Evolutionary conservation across 2,329 filamentous ascomycete genomes (phyloP).

Genomic region (Diaporthe citrichinensis): DNA sequence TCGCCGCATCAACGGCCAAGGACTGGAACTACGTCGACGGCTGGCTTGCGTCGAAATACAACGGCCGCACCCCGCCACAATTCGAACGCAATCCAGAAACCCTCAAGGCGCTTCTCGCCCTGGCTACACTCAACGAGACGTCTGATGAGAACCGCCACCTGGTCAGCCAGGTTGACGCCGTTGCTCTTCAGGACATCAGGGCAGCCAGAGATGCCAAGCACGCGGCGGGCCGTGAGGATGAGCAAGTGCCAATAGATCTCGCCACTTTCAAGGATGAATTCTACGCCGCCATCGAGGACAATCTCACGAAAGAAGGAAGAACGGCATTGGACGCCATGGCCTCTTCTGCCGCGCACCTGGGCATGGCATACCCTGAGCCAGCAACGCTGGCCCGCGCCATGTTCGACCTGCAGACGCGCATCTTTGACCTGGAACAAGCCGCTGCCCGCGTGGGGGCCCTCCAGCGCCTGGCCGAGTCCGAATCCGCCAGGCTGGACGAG

Average conservation of each 20-base stretch:
- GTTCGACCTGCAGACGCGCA: constrained; percentile 67
- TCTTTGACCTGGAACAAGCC: constrained; percentile 70
- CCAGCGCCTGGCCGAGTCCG: constrained; percentile 67
- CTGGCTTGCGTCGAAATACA: constrained; percentile 83
- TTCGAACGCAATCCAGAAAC: constrained; percentile 94
- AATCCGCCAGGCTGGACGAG: constrained; percentile 57
- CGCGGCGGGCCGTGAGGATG: constrained; percentile 34
- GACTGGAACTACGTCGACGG: constrained; percentile 91
- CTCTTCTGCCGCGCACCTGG: constrained; percentile 63
- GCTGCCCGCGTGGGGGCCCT: constrained; percentile 68
- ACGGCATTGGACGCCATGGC: constrained; percentile 72
- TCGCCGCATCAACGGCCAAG: constrained; percentile 85
- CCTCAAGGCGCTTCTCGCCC: constrained; percentile 78
- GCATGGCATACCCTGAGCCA: constrained; percentile 62
- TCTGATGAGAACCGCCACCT: constrained; percentile 79
- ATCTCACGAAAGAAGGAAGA: constrained; percentile 68
- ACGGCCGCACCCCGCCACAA: constrained; percentile 72
- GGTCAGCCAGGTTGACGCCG: constrained; percentile 70
- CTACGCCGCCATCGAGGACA: constrained; percentile 67
- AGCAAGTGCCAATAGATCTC: constrained; percentile 34
- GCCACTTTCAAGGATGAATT: constrained; percentile 56
- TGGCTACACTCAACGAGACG: constrained; percentile 82
- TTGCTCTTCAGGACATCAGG: constrained; percentile 68
- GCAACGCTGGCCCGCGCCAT: constrained; percentile 66
- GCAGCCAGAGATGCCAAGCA: constrained; percentile 52